These are phyloP conservation scores for Gnomoniopsis sp. DNA, from an alignment of 2,329 filamentous ascomycete species.

Conservation along the genomic window DNA sequence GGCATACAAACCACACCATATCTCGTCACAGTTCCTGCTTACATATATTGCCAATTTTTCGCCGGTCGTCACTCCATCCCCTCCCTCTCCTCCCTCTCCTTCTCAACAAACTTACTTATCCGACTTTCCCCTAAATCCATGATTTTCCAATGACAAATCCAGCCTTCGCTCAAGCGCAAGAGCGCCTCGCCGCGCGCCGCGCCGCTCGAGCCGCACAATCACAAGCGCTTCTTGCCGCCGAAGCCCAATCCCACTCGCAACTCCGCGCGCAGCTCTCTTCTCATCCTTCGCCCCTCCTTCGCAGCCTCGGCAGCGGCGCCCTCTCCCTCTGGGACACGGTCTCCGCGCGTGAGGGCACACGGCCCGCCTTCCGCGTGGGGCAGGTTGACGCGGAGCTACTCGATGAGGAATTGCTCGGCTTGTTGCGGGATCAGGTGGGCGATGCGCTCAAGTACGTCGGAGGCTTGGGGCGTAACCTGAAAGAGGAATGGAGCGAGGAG, in stretches of 20 bases:
- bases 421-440: constrained; percentile 80
- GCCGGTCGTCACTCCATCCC: too few relatives aligned
- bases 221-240: constrained; percentile 51
- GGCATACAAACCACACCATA: too few relatives aligned
- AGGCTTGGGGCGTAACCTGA: constrained; percentile 50
- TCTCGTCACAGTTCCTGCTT: too few relatives aligned
- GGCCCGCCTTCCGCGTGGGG: constrained; percentile 85
- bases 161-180: constrained; percentile 85
- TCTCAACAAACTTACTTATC: not conserved
- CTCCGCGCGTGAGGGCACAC: constrained; percentile 71
- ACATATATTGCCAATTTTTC: too few relatives aligned
- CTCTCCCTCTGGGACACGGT: constrained; percentile 66
- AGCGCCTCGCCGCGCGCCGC: constrained; percentile 78
- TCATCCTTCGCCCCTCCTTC: constrained; percentile 50
- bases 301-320: constrained; percentile 54
- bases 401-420: constrained; percentile 85
- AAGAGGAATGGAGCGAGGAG: constrained; percentile 85
- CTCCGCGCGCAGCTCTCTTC: constrained; percentile 45
- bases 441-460: constrained; percentile 75
- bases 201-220: constrained; percentile 68
- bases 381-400: constrained; percentile 95
- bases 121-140: not conserved
- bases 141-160: constrained; percentile 42
- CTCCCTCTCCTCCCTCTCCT: not conserved
- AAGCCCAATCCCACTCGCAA: constrained; percentile 33